Evolutionary conservation across 1,284 basidiomycete species (phyloP).

Genomic region (Sporisorium sorghi): DNA sequence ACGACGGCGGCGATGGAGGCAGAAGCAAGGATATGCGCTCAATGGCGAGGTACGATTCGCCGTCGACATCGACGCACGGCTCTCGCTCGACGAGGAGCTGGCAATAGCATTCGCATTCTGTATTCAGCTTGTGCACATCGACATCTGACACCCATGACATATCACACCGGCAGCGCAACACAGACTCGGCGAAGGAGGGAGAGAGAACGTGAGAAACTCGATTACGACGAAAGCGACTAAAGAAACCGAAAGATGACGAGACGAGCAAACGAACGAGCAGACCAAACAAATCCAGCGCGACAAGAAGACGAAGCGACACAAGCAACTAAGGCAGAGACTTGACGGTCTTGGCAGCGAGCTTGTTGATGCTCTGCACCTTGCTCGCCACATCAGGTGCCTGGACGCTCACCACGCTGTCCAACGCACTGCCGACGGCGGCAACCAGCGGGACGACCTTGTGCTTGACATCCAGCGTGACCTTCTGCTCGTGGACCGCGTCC

Average conservation of each 20-base stretch:
- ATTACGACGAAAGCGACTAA: slow-evolving; percentile 1
- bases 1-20: neutral
- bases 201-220: neutral
- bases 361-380: slow-evolving; percentile 7
- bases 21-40: neutral
- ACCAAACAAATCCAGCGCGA: neutral
- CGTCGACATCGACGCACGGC: neutral
- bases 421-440: neutral
- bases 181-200: neutral
- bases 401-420: slow-evolving; percentile 5
- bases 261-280: neutral
- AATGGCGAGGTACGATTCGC: neutral
- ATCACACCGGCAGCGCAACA: neutral
- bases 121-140: neutral
- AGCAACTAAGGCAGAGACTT: slow-evolving; percentile 7
- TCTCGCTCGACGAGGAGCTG: slow-evolving; percentile 2
- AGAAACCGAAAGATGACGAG: too few species aligned
- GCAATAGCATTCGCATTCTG: neutral
- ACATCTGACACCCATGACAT: neutral
- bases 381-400: slow-evolving; percentile 1
- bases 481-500: slow-evolving; percentile 14
- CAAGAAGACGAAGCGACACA: neutral
- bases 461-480: slow-evolving; percentile 10
- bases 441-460: slow-evolving; percentile 14
- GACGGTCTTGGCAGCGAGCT: slow-evolving; percentile 14